Evolutionary conservation across 2,329 filamentous ascomycete genomes (phyloP).

Genomic region (Coccinonectria pachysandricola): DNA sequence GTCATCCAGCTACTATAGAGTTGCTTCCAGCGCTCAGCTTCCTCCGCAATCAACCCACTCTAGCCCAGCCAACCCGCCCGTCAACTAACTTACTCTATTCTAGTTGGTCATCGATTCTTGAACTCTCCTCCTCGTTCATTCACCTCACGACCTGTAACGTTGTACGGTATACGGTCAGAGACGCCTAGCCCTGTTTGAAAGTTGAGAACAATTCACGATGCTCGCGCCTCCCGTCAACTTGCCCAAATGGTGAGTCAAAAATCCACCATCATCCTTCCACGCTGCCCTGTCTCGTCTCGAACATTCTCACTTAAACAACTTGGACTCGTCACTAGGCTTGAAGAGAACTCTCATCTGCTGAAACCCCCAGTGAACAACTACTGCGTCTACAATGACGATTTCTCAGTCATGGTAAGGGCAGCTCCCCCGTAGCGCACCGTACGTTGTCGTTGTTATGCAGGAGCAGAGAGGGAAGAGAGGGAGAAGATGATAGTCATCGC

Average conservation of each 20-base stretch:
- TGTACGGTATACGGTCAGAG: no score
- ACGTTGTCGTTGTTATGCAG: not conserved
- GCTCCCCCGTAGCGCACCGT: not conserved
- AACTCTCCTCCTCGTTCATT: not conserved
- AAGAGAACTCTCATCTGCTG: conserved; percentile 83
- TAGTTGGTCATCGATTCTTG: no score
- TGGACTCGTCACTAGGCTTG: conserved; percentile 58
- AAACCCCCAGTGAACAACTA: conserved; percentile 96
- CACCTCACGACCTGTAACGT: no score
- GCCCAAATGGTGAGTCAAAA: conserved; percentile 44
- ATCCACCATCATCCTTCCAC: not conserved
- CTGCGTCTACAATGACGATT: conserved; percentile 80
- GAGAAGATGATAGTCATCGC: not conserved
- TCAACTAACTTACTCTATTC: not conserved
- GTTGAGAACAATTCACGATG: no score
- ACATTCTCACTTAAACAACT: conserved; percentile 3
- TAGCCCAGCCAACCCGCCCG: not conserved
- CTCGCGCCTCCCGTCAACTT: conserved; percentile 43
- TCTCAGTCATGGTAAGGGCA: conserved; percentile 63
- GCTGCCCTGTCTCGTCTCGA: conserved; percentile 3
- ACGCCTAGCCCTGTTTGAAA: no score
- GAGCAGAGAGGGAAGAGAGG: not conserved
- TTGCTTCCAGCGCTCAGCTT: no score
- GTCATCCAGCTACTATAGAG: conserved; percentile 2
- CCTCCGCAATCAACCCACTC: no score